Conservation (phyloP, 2,329 filamentous ascomycete species). For the Hypomyces perniciosus region DNA sequence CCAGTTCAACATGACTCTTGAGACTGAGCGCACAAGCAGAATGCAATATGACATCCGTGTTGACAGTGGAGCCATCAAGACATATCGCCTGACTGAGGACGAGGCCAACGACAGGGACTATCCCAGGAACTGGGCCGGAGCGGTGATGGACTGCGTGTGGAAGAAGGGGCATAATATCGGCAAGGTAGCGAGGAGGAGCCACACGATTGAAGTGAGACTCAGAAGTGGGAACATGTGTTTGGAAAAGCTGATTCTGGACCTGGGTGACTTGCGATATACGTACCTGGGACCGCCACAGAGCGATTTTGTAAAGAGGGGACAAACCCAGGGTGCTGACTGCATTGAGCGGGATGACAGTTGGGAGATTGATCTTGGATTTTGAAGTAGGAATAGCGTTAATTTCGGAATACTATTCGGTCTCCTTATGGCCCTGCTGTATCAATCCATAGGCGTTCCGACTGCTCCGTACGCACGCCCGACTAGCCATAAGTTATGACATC, state of each 20-base stretch:
- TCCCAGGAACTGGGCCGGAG: conserved; percentile 43
- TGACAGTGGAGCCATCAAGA: conserved; percentile 32
- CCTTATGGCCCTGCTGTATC: no score
- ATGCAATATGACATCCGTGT: conserved; percentile 46
- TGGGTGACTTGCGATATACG: conserved; percentile 26
- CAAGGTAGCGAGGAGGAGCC: conserved; percentile 19
- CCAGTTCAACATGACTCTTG: conserved; percentile 38
- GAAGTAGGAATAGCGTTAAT: neutral
- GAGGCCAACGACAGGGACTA: conserved; percentile 27
- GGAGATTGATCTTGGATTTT: conserved; percentile 11
- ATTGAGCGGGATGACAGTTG: conserved; percentile 8
- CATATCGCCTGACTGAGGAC: conserved; percentile 26
- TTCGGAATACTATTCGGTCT: neutral
- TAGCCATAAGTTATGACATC: no score
- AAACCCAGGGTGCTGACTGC: neutral
- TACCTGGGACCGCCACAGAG: conserved; percentile 32
- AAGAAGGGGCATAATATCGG: conserved; percentile 31
- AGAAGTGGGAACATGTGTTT: conserved; percentile 30
- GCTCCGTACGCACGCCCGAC: no score
- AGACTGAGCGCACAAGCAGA: conserved; percentile 42
- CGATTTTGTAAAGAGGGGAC: conserved; percentile 16
- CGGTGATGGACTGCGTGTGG: conserved; percentile 47
- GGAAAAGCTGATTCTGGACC: conserved; percentile 32
- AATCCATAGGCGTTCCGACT: no score
- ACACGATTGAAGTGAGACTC: conserved; percentile 25